Percentiles rank a stretch among this genome's conserved stretches.
Evolutionary conservation across 164 flowering plant species (phyloP).

Genomic region (Stephania cephalantha): DNA sequence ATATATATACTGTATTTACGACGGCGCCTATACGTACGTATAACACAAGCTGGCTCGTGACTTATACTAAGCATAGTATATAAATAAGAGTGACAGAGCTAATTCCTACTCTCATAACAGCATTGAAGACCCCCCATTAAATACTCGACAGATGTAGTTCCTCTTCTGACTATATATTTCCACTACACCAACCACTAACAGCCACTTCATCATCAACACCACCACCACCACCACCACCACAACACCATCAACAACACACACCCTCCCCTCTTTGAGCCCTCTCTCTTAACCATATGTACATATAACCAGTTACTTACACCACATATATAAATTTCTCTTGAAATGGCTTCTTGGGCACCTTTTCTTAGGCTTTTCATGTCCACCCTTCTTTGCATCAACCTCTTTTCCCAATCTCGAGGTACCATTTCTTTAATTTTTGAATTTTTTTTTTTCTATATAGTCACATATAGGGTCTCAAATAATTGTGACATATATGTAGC

Average conservation of each 20-base stretch:
- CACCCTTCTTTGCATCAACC: conserved; percentile 26
- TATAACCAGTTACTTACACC: too few relatives aligned
- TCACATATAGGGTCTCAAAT: too few relatives aligned
- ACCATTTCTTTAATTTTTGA: conserved; percentile 3
- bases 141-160: conserved; percentile 11
- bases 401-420: conserved; percentile 29
- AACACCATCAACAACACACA: too few relatives aligned
- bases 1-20: too few relatives aligned
- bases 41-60: too few relatives aligned
- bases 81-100: not conserved
- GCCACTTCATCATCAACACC: conserved; percentile 23
- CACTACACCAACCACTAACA: conserved; percentile 41
- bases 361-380: conserved; percentile 18
- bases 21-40: too few relatives aligned
- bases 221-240: too few relatives aligned
- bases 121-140: conserved; percentile 26
- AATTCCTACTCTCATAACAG: conserved; percentile 22
- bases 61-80: too few relatives aligned
- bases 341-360: conserved; percentile 25
- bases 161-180: conserved; percentile 23
- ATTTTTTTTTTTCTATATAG: not conserved
- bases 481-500: too few relatives aligned
- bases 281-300: too few relatives aligned
- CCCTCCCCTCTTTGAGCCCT: too few relatives aligned
- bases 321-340: not conserved